A percentile compares a stretch with the other conserved stretches of the same genome.
phyloP scores from a whole-genome alignment of 1,284 basidiomycete species.

The Pyrrhoderma lamaoense region DNA sequence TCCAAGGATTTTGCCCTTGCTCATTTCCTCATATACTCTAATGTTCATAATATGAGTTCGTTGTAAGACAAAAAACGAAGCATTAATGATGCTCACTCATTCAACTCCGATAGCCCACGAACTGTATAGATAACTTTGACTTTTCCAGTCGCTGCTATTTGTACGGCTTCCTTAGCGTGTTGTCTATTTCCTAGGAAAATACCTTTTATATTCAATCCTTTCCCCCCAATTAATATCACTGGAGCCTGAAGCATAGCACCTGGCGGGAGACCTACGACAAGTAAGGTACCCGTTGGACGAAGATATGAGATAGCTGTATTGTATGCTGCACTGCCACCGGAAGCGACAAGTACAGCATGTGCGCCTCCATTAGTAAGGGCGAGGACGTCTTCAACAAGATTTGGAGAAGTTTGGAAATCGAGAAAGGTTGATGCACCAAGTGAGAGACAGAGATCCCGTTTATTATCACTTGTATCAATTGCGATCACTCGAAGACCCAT shows the following conservation, averaged over 20 bases:
- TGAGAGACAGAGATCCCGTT: constrained; percentile 56
- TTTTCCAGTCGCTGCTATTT: constrained; percentile 60
- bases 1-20: constrained; percentile 50
- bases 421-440: constrained; percentile 78
- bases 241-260: constrained; percentile 52
- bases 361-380: constrained; percentile 69
- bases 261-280: constrained; percentile 70
- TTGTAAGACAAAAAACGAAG: background rate
- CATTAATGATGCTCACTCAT: constrained; percentile 34
- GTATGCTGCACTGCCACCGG: constrained; percentile 50
- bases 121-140: constrained; percentile 53
- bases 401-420: constrained; percentile 63
- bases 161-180: constrained; percentile 66
- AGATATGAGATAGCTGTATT: constrained; percentile 66
- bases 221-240: constrained; percentile 70
- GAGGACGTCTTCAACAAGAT: constrained; percentile 58
- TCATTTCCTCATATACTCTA: constrained; percentile 53
- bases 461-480: constrained; percentile 72
- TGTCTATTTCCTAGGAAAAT: constrained; percentile 45
- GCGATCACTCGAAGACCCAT: constrained; percentile 78
- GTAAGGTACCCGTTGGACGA: constrained; percentile 54
- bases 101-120: constrained; percentile 47
- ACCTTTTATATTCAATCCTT: constrained; percentile 1
- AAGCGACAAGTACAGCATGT: constrained; percentile 68
- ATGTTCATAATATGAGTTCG: background rate